Conservation (phyloP, 495 filamentous ascomycete genomes). For the Neurospora hispaniola region DNA sequence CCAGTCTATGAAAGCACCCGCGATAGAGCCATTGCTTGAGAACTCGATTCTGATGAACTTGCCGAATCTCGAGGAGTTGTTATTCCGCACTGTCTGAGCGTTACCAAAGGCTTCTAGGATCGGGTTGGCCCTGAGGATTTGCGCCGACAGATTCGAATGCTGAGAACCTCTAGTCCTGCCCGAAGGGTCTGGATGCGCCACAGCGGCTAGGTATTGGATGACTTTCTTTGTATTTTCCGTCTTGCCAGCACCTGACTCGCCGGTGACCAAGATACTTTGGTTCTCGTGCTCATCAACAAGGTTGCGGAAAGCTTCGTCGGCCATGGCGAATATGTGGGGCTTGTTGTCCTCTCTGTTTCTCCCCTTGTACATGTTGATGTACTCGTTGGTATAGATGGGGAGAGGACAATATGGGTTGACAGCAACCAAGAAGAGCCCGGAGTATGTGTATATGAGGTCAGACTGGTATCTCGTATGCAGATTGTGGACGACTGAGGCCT, state of each 20-base stretch:
- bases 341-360: conserved; percentile 83
- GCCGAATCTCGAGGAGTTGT: conserved; percentile 97
- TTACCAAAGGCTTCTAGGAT: conserved; percentile 98
- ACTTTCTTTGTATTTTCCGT: conserved; percentile 99
- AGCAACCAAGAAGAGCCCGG: conserved; percentile 90
- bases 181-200: conserved; percentile 72
- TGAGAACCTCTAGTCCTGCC: conserved; percentile 51
- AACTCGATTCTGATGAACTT: conserved; percentile 99
- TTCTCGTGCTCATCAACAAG: conserved; percentile 91
- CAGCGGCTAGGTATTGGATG: conserved; percentile 94
- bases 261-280: conserved; percentile 95
- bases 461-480: conserved; percentile 86
- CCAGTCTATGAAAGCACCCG: conserved; percentile 96
- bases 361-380: conserved; percentile 93
- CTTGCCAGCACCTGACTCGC: conserved; percentile 97
- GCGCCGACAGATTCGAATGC: conserved; percentile 84
- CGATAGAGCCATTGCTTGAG: conserved; percentile 79
- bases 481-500: conserved; percentile 96
- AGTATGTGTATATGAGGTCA: conserved; percentile 98
- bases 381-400: conserved; percentile 93
- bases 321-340: conserved; percentile 96
- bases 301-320: conserved; percentile 95
- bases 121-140: conserved; percentile 92
- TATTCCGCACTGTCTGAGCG: conserved; percentile 93
- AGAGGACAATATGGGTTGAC: conserved; percentile 94